Conservation (phyloP, 331 rosid genomes). For the Dryas integrifolia region DNA sequence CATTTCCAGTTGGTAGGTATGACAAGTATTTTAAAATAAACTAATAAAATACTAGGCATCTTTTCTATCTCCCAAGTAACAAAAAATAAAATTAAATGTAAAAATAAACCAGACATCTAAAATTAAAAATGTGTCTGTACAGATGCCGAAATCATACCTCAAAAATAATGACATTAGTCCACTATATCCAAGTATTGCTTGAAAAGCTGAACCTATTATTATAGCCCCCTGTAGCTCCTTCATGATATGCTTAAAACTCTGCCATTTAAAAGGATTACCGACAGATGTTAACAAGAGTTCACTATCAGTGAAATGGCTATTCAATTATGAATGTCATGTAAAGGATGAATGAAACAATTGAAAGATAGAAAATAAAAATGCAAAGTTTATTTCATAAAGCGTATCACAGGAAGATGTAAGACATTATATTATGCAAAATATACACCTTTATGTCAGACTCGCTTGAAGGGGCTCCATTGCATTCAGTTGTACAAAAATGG, state of each 20-base stretch:
- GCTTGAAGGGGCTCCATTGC: too few relatives aligned
- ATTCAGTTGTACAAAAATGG: too few relatives aligned
- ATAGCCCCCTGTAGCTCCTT: conserved; percentile 97
- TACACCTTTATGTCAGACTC: too few relatives aligned
- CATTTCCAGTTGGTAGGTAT: background rate
- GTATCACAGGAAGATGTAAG: background rate
- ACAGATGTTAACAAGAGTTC: background rate
- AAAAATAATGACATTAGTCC: conserved; percentile 87
- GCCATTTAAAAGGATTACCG: conserved; percentile 24
- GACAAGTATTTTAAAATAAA: conserved; percentile 4
- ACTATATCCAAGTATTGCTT: conserved; percentile 83
- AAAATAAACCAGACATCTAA: too few relatives aligned
- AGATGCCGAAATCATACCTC: conserved; percentile 52
- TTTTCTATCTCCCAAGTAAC: background rate
- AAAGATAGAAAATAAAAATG: background rate
- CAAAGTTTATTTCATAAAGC: background rate
- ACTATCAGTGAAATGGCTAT: background rate
- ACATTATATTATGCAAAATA: too few relatives aligned
- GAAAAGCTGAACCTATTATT: conserved; percentile 87
- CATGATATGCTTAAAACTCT: conserved; percentile 95
- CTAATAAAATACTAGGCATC: background rate
- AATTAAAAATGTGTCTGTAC: background rate
- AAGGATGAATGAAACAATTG: background rate
- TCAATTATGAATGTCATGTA: background rate
- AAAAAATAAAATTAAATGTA: background rate